Evolutionary conservation across 169 alveolate genomes (phyloP).

Genomic region (Besnoitia besnoiti): DNA sequence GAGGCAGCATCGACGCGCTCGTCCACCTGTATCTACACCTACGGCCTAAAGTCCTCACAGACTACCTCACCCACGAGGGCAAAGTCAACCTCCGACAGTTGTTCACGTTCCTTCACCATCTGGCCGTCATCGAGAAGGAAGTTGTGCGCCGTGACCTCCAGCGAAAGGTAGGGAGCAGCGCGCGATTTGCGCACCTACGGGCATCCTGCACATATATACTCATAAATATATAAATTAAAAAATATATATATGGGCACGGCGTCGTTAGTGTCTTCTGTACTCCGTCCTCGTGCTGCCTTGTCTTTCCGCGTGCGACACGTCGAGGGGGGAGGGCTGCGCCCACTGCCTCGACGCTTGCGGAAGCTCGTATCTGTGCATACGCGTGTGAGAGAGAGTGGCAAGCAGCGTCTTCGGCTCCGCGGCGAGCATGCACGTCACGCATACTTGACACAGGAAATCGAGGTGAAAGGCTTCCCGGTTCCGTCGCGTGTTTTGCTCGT

Average conservation of each 20-base stretch:
- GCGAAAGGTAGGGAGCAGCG: constrained; percentile 46
- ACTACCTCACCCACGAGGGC: constrained; percentile 68
- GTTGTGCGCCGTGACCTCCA: constrained; percentile 43
- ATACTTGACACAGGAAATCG: too few species aligned
- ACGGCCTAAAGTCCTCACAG: constrained; percentile 37
- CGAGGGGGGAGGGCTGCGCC: too few species aligned
- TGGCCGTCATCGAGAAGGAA: constrained; percentile 60
- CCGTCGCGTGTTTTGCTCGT: background rate
- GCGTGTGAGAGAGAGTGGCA: too few species aligned
- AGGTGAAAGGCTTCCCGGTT: too few species aligned
- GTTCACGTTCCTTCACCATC: constrained; percentile 32
- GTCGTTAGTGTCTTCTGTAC: background rate
- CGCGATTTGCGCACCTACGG: background rate
- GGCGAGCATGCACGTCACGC: too few species aligned
- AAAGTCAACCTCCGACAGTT: constrained; percentile 33
- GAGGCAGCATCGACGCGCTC: constrained; percentile 67
- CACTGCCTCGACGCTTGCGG: too few species aligned
- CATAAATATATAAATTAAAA: too few species aligned
- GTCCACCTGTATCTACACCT: constrained; percentile 53
- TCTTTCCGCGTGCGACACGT: too few species aligned
- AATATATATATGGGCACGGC: background rate
- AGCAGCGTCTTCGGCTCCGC: too few species aligned
- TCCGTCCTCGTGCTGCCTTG: background rate
- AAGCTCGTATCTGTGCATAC: too few species aligned
- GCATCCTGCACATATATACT: background rate